A percentile compares a stretch with the other conserved stretches of the same genome.
These are phyloP conservation scores for Mycena galericulata DNA, from an alignment of 768 basidiomycete species.

Conservation along the genomic window DNA sequence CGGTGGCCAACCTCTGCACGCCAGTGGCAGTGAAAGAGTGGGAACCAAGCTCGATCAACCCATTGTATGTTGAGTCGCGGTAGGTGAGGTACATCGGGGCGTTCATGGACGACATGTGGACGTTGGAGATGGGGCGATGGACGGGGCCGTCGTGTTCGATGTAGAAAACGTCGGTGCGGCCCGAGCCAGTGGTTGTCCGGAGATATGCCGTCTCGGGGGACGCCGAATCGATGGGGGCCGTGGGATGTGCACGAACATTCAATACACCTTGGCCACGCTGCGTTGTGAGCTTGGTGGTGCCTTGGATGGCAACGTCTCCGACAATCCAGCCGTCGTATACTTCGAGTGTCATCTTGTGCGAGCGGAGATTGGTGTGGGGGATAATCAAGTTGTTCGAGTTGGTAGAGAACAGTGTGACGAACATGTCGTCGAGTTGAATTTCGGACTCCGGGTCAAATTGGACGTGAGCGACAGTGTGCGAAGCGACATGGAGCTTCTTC, in stretches of 20 bases:
- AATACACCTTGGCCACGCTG: conserved; percentile 63
- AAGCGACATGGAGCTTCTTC: conserved; percentile 58
- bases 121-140: conserved; percentile 60
- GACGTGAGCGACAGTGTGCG: conserved; percentile 60
- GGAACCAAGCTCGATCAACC: conserved; percentile 58
- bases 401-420: conserved; percentile 55
- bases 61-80: conserved; percentile 61
- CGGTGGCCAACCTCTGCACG: conserved; percentile 30
- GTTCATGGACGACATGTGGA: conserved; percentile 61
- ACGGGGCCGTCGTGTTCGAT: conserved; percentile 51
- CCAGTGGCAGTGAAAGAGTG: conserved; percentile 54
- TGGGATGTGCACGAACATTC: conserved; percentile 62
- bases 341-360: conserved; percentile 56
- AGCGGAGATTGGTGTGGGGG: conserved; percentile 54
- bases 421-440: conserved; percentile 57
- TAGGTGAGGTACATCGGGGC: conserved; percentile 71
- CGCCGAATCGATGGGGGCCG: conserved; percentile 45
- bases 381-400: conserved; percentile 60
- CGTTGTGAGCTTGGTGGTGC: conserved; percentile 55
- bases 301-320: conserved; percentile 63
- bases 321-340: conserved; percentile 69
- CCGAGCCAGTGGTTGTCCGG: conserved; percentile 64
- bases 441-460: conserved; percentile 59
- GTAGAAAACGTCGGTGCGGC: conserved; percentile 64
- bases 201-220: conserved; percentile 52